Evolutionary conservation across 2,329 filamentous ascomycete species (phyloP).

Genomic region (Penicillium sp.): DNA sequence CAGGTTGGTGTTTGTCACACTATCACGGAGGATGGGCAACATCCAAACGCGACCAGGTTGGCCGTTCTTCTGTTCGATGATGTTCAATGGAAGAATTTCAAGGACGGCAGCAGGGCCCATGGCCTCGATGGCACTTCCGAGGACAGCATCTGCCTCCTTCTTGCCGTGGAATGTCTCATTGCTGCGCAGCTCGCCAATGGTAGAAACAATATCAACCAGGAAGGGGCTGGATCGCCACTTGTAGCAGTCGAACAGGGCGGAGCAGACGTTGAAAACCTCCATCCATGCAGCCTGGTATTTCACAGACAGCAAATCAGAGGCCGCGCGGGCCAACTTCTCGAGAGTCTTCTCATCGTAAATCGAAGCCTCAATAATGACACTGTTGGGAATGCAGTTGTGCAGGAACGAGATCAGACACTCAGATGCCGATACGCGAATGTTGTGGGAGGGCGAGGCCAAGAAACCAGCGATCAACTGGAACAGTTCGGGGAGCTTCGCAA

Average conservation of each 20-base stretch:
- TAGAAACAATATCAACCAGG: conserved; percentile 71
- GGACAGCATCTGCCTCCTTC: conserved; percentile 88
- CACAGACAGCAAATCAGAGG: conserved; percentile 75
- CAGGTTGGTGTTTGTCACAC: conserved; percentile 83
- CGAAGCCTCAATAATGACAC: conserved; percentile 82
- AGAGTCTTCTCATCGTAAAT: conserved; percentile 89
- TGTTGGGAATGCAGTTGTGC: conserved; percentile 81
- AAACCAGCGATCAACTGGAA: conserved; percentile 80
- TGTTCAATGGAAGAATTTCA: conserved; percentile 79
- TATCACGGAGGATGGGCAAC: conserved; percentile 85
- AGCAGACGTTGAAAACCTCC: conserved; percentile 87
- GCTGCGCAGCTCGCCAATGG: conserved; percentile 80
- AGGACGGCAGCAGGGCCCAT: conserved; percentile 89
- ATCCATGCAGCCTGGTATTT: conserved; percentile 94
- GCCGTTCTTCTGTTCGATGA: conserved; percentile 72
- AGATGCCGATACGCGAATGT: conserved; percentile 90
- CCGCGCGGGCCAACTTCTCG: conserved; percentile 71
- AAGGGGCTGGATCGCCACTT: conserved; percentile 83
- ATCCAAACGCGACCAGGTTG: conserved; percentile 91
- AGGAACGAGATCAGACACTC: conserved; percentile 94
- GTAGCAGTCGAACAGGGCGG: conserved; percentile 81
- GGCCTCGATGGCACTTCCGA: conserved; percentile 81
- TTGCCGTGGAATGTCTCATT: conserved; percentile 90
- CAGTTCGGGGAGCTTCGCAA: conserved; percentile 81
- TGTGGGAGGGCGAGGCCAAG: conserved; percentile 82